These are phyloP conservation scores for Fusarium sp. DNA, from an alignment of 2,329 filamentous ascomycete species.

Conservation along the genomic window DNA sequence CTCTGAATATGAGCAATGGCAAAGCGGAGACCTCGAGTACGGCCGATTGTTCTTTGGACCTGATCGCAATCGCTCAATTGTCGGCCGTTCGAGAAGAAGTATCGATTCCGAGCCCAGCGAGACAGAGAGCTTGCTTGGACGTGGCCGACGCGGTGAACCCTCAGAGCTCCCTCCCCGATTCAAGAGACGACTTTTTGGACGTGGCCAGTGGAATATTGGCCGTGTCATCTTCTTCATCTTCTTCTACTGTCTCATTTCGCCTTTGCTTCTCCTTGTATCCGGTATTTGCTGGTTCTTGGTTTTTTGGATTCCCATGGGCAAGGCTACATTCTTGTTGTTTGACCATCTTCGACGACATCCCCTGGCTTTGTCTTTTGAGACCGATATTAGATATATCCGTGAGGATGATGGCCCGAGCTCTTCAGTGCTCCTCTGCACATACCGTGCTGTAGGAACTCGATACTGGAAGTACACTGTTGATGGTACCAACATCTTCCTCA, in stretches of 20 bases:
- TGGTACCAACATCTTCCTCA: conserved; percentile 98
- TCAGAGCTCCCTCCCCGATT: conserved; percentile 51
- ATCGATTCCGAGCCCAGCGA: conserved; percentile 86
- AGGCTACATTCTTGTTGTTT: conserved; percentile 88
- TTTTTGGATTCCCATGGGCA: conserved; percentile 98
- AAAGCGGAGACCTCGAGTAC: conserved; percentile 95
- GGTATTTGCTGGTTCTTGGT: conserved; percentile 94
- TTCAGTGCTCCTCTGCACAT: conserved; percentile 94
- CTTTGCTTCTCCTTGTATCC: conserved; percentile 85
- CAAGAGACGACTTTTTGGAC: conserved; percentile 91
- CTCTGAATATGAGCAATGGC: conserved; percentile 99
- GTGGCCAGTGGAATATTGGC: conserved; percentile 94
- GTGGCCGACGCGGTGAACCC: conserved; percentile 61
- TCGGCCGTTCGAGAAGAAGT: conserved; percentile 87
- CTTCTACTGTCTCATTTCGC: conserved; percentile 93
- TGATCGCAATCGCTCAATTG: conserved; percentile 76
- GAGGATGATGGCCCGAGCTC: conserved; percentile 76
- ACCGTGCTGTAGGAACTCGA: conserved; percentile 89
- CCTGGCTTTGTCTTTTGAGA: conserved; percentile 91
- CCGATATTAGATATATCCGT: conserved; percentile 80
- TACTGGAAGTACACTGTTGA: conserved; percentile 99
- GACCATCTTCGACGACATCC: conserved; percentile 93
- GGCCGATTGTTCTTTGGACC: conserved; percentile 96
- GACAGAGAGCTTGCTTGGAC: conserved; percentile 86
- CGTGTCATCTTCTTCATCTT: conserved; percentile 95